A percentile compares a stretch with the other conserved stretches of the same genome.
Evolutionary conservation across 1,284 basidiomycete species (phyloP).

Genomic region (Trametes versicolor): DNA sequence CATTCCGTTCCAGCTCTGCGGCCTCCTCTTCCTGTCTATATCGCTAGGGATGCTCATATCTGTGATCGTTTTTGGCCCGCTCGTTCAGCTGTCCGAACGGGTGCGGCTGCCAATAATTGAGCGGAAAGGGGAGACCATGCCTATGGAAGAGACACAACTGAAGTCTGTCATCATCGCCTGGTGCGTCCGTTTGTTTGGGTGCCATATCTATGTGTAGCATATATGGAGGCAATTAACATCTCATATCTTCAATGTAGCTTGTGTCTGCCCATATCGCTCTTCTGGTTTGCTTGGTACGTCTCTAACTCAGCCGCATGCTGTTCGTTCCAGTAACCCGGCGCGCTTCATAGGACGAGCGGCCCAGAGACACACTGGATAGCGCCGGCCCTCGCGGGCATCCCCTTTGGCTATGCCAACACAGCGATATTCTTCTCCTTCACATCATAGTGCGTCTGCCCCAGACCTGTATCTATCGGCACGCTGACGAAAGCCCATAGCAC

Average conservation of each 20-base stretch:
- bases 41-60: constrained; percentile 21
- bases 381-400: constrained; percentile 40
- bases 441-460: constrained; percentile 19
- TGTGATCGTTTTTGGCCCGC: constrained; percentile 9
- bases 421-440: constrained; percentile 38
- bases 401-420: constrained; percentile 40
- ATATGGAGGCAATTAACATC: background rate
- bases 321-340: background rate
- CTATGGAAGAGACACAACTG: constrained; percentile 32
- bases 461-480: background rate
- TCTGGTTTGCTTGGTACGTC: constrained; percentile 45
- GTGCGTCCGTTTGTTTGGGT: constrained; percentile 1
- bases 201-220: background rate
- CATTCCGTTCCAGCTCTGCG: constrained; percentile 22
- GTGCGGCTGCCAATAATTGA: constrained; percentile 18
- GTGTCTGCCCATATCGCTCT: constrained; percentile 39
- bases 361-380: constrained; percentile 41
- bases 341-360: constrained; percentile 39
- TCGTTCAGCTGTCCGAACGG: constrained; percentile 18
- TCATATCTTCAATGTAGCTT: constrained; percentile 15
- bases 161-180: constrained; percentile 33
- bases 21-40: constrained; percentile 23
- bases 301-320: too few species aligned
- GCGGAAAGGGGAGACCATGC: constrained; percentile 17
- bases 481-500: constrained; percentile 26